Evolutionary conservation across 2,329 filamentous ascomycete species (phyloP).

Genomic region (Fusarium palustre): DNA sequence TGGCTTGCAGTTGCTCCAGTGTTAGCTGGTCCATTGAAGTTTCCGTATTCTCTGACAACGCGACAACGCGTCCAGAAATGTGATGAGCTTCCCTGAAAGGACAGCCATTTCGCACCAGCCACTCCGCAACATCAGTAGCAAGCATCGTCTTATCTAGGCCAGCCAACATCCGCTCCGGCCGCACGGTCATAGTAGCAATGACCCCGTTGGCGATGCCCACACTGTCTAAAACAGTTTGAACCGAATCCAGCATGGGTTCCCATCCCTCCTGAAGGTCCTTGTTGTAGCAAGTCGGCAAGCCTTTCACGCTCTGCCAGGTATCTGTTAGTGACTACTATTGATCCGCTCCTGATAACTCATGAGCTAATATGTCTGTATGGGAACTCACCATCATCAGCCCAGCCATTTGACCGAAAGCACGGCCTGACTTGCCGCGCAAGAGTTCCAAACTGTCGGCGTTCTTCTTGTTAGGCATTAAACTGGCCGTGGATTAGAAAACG

Average conservation of each 20-base stretch:
- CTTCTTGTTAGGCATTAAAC: constrained; percentile 40
- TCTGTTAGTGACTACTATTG: neutral
- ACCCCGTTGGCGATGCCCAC: constrained; percentile 81
- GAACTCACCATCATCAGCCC: constrained; percentile 67
- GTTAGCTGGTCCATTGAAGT: constrained; percentile 76
- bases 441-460: constrained; percentile 45
- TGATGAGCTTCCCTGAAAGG: constrained; percentile 76
- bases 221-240: constrained; percentile 79
- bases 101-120: constrained; percentile 67
- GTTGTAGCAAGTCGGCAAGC: constrained; percentile 80
- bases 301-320: constrained; percentile 58
- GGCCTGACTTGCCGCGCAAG: constrained; percentile 46
- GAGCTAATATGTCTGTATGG: neutral
- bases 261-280: constrained; percentile 83
- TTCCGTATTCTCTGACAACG: constrained; percentile 71
- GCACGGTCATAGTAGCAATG: constrained; percentile 72
- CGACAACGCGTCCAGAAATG: constrained; percentile 79
- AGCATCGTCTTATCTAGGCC: constrained; percentile 72
- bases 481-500: neutral
- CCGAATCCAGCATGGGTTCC: constrained; percentile 79
- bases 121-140: constrained; percentile 74
- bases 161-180: constrained; percentile 76
- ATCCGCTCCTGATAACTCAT: neutral
- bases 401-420: constrained; percentile 57
- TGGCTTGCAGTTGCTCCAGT: constrained; percentile 73